These are phyloP conservation scores for Aspergillus sp. DNA, from an alignment of 2,329 filamentous ascomycete genomes.

Conservation along the genomic window DNA sequence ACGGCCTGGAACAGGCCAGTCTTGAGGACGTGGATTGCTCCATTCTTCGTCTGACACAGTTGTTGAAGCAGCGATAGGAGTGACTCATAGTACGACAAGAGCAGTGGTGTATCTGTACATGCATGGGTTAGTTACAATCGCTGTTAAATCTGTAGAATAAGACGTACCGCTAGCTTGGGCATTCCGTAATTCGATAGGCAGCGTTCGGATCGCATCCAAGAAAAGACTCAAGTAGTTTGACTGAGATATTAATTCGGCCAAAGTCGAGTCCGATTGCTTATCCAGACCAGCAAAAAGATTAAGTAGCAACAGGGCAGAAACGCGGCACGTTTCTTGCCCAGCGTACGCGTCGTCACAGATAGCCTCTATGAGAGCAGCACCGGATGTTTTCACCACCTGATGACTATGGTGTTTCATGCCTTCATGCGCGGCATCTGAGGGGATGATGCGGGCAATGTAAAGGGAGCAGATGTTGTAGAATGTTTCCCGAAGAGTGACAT, in stretches of 20 bases:
- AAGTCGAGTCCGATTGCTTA: constrained; percentile 67
- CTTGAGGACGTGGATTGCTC: constrained; percentile 83
- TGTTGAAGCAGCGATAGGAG: constrained; percentile 80
- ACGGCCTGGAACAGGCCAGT: constrained; percentile 82
- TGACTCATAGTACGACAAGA: constrained; percentile 66
- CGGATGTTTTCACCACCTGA: constrained; percentile 74
- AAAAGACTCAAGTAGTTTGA: constrained; percentile 90
- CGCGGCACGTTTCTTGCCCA: constrained; percentile 76
- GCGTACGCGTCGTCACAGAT: constrained; percentile 92
- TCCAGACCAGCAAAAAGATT: constrained; percentile 73
- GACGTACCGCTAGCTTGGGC: constrained; percentile 56
- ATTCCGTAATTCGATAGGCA: constrained; percentile 70
- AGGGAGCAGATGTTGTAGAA: constrained; percentile 92
- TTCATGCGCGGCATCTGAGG: constrained; percentile 50
- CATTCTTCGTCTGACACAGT: constrained; percentile 78
- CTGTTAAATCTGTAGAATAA: constrained; percentile 1
- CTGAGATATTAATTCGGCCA: constrained; percentile 76
- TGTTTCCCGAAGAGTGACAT: constrained; percentile 70
- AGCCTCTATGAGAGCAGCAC: constrained; percentile 78
- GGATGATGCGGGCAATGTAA: constrained; percentile 69
- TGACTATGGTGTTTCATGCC: constrained; percentile 52
- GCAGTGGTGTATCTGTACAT: constrained; percentile 50
- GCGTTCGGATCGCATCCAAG: constrained; percentile 78
- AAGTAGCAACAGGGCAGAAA: constrained; percentile 82
- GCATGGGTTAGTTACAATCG: constrained; percentile 8